Base-by-base conservation (phyloP, 164 flowering plant species). In the Chimonanthus praecox region DNA sequence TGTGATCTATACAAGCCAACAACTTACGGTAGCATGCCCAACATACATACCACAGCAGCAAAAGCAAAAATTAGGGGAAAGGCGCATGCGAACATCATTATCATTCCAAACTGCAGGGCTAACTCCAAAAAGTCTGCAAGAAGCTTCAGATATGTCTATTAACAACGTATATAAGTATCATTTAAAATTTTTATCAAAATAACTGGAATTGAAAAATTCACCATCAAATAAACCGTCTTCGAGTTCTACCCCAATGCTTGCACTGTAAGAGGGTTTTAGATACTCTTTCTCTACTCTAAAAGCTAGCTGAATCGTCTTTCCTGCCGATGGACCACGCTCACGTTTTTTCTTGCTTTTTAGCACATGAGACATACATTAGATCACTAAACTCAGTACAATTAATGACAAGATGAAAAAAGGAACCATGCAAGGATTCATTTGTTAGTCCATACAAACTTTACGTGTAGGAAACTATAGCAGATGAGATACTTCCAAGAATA, bases 181-280 rank as follows among this genome's bases (percentile, higher is more conserved):
- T 47, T 10, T 13, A 54, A 4, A 13, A 11, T 70, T n/a, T n/a
- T n/a, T 3, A 7, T 20, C 47, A 46, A 2, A 43, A 1, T 5
- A 65, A 66, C 18, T 63, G 4, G 10, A 33, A 43, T 48, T 7
- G 64, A 58, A 49, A 58, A 9, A 46, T 64, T 83, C 90, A 95
- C 99, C 98, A 82, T 95, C 97, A 84, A 92, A 92, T n/a, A 95
- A 84, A 48, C 99, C 99, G 82, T 95, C 99, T 83, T 92, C 99
- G 47, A 95, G 83, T 74, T 91, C 99, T 62, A 83, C 88, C 5
- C 93, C 92, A 49, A 89, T 86, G 79, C 94, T 92, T 47, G 98
- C 98, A 77, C 91, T 81, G 77, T 92, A 95, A 45, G 84, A 72
- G 71, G 98, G 92, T 80, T 91, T 95, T 69, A 91, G 75, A 78